Evolutionary conservation across 345 rosid species (phyloP).

Genomic region (Pseudoturritis turrita): DNA sequence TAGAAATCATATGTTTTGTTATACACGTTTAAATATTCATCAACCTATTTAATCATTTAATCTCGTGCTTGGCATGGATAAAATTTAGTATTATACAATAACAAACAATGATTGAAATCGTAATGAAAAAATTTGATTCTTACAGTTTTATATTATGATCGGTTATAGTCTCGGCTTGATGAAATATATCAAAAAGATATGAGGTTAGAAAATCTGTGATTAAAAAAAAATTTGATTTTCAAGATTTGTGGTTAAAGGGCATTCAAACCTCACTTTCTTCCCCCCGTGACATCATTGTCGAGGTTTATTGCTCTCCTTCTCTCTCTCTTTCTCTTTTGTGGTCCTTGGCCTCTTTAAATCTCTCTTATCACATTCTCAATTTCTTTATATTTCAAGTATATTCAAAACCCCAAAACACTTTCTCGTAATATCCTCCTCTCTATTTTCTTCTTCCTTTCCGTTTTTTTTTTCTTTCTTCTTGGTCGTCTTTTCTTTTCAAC

Average conservation of each 20-base stretch:
- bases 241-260: slow-evolving; percentile 22
- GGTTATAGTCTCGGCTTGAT: not conserved
- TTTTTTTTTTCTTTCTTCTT: not conserved
- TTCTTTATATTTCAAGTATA: slow-evolving; percentile 36
- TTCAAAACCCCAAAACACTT: not conserved
- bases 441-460: not conserved
- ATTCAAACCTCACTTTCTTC: slow-evolving; percentile 26
- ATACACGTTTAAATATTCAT: no score
- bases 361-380: slow-evolving; percentile 48
- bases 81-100: no score
- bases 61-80: no score
- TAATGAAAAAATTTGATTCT: not conserved
- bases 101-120: not conserved
- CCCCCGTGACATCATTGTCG: slow-evolving; percentile 59
- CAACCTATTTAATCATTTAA: no score
- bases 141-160: not conserved
- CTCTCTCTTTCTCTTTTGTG: slow-evolving; percentile 46
- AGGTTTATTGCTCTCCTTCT: slow-evolving; percentile 41
- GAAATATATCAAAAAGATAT: not conserved
- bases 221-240: not conserved
- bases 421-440: not conserved
- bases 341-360: slow-evolving; percentile 64
- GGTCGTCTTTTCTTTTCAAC: not conserved
- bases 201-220: not conserved
- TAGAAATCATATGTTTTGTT: no score